phyloP scores from a whole-genome alignment of 805 yeast species.

The Jamesozyma gamospora region DNA sequence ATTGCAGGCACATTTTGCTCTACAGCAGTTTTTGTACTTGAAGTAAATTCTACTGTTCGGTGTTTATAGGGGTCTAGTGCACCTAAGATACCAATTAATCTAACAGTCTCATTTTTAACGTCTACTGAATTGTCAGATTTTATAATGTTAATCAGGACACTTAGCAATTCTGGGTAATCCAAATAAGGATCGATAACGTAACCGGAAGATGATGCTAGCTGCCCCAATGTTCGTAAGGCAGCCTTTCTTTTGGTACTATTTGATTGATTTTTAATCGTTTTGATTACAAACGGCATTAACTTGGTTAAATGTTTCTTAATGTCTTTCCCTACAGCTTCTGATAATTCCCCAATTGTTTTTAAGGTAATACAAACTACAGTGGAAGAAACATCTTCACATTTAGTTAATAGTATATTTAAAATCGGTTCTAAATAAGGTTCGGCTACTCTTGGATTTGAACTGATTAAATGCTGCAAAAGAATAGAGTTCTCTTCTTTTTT shows the following conservation, averaged over 20 bases:
- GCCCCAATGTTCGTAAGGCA: constrained; percentile 80
- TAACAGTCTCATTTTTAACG: constrained; percentile 78
- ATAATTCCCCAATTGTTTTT: constrained; percentile 77
- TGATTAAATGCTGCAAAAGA: constrained; percentile 60
- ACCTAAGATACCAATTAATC: constrained; percentile 85
- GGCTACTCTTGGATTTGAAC: constrained; percentile 71
- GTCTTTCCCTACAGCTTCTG: constrained; percentile 82
- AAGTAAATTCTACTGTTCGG: constrained; percentile 74
- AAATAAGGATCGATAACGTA: constrained; percentile 89
- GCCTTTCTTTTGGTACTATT: constrained; percentile 83
- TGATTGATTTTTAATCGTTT: constrained; percentile 85
- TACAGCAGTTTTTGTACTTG: constrained; percentile 38
- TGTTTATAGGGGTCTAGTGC: constrained; percentile 96
- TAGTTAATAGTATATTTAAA: constrained; percentile 72
- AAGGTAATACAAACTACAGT: constrained; percentile 83
- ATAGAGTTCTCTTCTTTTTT: constrained; percentile 83
- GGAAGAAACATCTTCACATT: constrained; percentile 59
- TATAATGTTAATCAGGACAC: constrained; percentile 69
- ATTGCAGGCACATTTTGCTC: constrained; percentile 85
- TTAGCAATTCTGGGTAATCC: constrained; percentile 83
- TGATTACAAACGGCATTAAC: constrained; percentile 80
- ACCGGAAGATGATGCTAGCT: constrained; percentile 81
- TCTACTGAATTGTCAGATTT: constrained; percentile 68
- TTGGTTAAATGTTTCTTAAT: constrained; percentile 60
- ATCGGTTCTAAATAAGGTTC: constrained; percentile 87